Evolutionary conservation across 371 early-diverging fungal species (phyloP).

Genomic region (Mortierella polycephala): DNA sequence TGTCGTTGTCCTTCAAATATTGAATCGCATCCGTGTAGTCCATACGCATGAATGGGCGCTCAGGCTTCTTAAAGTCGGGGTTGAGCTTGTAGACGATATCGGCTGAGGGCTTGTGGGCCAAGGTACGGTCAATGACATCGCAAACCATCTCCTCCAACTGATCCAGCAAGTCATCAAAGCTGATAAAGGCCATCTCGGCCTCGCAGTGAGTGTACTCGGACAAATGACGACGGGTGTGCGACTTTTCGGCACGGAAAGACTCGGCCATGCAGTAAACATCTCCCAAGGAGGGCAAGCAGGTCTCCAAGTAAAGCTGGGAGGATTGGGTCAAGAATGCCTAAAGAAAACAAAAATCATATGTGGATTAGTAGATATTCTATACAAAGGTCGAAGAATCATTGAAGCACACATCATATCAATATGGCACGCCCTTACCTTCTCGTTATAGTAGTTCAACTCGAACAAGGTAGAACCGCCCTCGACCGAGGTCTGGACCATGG

Average conservation of each 20-base stretch:
- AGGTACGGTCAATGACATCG: slow-evolving; percentile 85
- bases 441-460: slow-evolving; percentile 97
- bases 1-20: slow-evolving; percentile 92
- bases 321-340: slow-evolving; percentile 99
- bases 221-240: slow-evolving; percentile 99
- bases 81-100: slow-evolving; percentile 89
- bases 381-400: not conserved
- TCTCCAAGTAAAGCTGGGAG: slow-evolving; percentile 99
- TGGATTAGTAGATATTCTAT: not conserved
- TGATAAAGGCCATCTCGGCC: slow-evolving; percentile 97
- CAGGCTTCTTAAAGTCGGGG: slow-evolving; percentile 90
- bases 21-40: slow-evolving; percentile 97
- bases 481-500: slow-evolving; percentile 99
- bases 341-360: slow-evolving; percentile 5
- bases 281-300: slow-evolving; percentile 95
- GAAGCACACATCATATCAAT: not conserved
- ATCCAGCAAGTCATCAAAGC: slow-evolving; percentile 92
- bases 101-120: slow-evolving; percentile 80
- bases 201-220: slow-evolving; percentile 99
- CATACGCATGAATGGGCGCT: slow-evolving; percentile 97
- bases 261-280: slow-evolving; percentile 98
- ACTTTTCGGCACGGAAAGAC: slow-evolving; percentile 99
- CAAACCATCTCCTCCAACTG: slow-evolving; percentile 93
- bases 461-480: slow-evolving; percentile 99
- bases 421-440: slow-evolving; percentile 61